Conservation (phyloP, 2,329 filamentous ascomycete genomes). For the Fusarium udum region DNA sequence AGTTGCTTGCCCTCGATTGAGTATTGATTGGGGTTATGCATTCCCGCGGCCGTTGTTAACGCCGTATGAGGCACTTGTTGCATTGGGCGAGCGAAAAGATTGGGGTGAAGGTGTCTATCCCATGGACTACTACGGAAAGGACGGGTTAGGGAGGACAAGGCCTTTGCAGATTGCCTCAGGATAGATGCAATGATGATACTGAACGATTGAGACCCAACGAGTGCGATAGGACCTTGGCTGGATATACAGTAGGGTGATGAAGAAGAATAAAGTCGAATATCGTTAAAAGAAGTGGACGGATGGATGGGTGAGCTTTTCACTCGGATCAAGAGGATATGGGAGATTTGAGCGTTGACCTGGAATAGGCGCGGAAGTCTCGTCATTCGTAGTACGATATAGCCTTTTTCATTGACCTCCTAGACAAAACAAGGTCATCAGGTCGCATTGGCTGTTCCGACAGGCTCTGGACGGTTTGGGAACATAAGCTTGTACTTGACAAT, state of each 20-base stretch:
- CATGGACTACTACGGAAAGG: conserved; percentile 97
- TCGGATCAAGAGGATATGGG: not conserved
- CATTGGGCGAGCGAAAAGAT: conserved; percentile 80
- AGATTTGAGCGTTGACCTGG: not conserved
- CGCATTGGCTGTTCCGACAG: conserved; percentile 67
- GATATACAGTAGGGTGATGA: not conserved
- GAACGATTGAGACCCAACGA: conserved; percentile 1
- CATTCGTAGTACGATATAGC: not conserved
- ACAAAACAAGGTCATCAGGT: conserved; percentile 23
- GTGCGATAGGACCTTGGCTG: not conserved
- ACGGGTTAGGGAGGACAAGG: conserved; percentile 85
- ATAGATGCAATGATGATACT: conserved; percentile 8
- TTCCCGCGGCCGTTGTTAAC: conserved; percentile 89
- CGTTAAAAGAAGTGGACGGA: not conserved
- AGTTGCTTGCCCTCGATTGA: conserved; percentile 93
- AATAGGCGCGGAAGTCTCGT: not conserved
- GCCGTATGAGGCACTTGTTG: conserved; percentile 93
- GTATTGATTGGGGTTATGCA: conserved; percentile 99
- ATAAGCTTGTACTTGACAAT: conserved; percentile 87
- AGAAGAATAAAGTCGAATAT: not conserved
- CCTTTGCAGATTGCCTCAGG: conserved; percentile 47
- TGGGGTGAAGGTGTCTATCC: conserved; percentile 85
- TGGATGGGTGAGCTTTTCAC: not conserved
- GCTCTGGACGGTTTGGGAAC: conserved; percentile 86
- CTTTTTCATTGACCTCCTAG: not conserved